Evolutionary conservation across 78 protist species (phyloP).

Genomic region (Chrysochromulina tobinii): DNA sequence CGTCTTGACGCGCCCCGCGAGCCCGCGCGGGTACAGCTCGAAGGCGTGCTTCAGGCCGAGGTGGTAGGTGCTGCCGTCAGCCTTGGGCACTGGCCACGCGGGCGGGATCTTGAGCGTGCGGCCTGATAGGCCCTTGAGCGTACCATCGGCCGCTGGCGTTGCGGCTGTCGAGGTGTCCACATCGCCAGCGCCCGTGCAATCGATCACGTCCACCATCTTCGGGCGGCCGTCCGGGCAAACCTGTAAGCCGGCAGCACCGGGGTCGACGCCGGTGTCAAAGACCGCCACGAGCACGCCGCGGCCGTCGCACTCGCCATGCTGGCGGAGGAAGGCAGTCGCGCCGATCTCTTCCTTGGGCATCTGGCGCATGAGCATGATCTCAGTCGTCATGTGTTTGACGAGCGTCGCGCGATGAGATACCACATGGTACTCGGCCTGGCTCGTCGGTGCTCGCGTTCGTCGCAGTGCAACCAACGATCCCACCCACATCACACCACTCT

Average conservation of each 20-base stretch:
- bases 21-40: too few relatives aligned
- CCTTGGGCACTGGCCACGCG: too few relatives aligned
- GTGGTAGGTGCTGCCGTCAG: too few relatives aligned
- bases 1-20: too few relatives aligned
- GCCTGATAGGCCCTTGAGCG: conserved; percentile 11
- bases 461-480: too few relatives aligned
- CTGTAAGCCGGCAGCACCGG: conserved; percentile 70
- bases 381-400: too few relatives aligned
- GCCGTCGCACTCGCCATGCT: background rate
- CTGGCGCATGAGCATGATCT: too few relatives aligned
- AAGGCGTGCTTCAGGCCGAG: too few relatives aligned
- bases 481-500: too few relatives aligned
- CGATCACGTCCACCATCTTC: conserved; percentile 76
- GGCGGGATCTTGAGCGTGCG: background rate
- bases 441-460: too few relatives aligned
- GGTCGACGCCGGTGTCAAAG: conserved; percentile 75
- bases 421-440: too few relatives aligned
- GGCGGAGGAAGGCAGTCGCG: background rate
- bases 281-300: conserved; percentile 42
- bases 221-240: conserved; percentile 74
- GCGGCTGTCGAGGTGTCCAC: conserved; percentile 42
- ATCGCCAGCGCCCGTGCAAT: conserved; percentile 77
- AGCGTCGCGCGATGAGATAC: too few relatives aligned
- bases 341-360: conserved; percentile 48
- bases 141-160: background rate